These are phyloP conservation scores for Prunella vulgaris DNA, from an alignment of 257 asterid genomes.

Conservation along the genomic window DNA sequence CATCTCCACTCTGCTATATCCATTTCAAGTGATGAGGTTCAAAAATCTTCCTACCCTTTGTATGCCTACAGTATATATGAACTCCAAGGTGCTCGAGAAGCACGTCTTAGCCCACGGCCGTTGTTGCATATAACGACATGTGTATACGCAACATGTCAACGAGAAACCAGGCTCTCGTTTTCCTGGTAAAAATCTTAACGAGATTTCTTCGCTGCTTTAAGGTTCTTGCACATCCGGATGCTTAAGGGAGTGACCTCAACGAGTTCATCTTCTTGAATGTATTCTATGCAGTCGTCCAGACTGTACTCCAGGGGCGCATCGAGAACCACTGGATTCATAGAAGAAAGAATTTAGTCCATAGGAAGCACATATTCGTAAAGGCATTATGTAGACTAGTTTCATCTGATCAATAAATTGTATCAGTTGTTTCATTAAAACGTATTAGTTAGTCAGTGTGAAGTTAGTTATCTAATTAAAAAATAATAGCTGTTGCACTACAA, in stretches of 20 bases:
- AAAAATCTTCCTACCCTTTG: slow-evolving; percentile 20
- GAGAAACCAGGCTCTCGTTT: background rate
- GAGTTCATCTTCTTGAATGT: slow-evolving; percentile 98
- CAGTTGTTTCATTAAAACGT: background rate
- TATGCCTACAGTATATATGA: background rate
- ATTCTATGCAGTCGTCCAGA: slow-evolving; percentile 97
- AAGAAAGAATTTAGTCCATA: slow-evolving; percentile 13
- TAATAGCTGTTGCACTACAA: background rate
- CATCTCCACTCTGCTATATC: slow-evolving; percentile 18
- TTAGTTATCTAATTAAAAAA: too few species aligned
- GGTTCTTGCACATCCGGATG: slow-evolving; percentile 91
- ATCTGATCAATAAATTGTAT: too few species aligned
- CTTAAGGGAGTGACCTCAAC: slow-evolving; percentile 93
- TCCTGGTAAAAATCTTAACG: slow-evolving; percentile 22
- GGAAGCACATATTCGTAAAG: background rate
- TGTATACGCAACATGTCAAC: background rate
- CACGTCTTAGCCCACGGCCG: background rate
- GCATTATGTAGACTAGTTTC: background rate
- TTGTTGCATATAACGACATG: background rate
- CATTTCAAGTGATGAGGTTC: slow-evolving; percentile 20
- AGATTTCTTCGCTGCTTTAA: slow-evolving; percentile 51
- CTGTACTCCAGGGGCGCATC: slow-evolving; percentile 84
- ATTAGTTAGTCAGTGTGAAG: too few species aligned
- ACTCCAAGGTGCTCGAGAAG: background rate
- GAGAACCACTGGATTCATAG: slow-evolving; percentile 58